phyloP scores from a whole-genome alignment of 108 stramenopile genomes.

The Pseudonitzschia pungens region DNA sequence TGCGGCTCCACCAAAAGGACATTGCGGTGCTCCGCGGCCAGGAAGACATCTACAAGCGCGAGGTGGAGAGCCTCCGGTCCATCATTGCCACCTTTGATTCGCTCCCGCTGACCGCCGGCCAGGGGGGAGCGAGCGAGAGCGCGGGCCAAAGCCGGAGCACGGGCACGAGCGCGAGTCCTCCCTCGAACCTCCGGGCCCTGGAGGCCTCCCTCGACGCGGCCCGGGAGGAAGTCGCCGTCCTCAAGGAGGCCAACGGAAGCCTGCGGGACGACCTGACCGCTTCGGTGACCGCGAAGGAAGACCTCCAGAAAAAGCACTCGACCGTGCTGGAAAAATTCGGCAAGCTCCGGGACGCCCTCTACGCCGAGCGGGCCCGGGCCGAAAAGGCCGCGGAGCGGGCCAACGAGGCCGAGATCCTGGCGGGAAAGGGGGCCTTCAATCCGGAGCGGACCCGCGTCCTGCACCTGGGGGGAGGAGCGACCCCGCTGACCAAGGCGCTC shows the following conservation, averaged over 20 bases:
- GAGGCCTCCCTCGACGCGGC: constrained; percentile 51
- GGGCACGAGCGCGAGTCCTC: not conserved
- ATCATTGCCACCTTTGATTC: constrained; percentile 69
- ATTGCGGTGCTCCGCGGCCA: constrained; percentile 44
- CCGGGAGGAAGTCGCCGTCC: constrained; percentile 51
- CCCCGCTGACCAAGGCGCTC: constrained; percentile 73
- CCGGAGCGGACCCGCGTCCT: constrained; percentile 69
- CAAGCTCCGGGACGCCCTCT: constrained; percentile 70
- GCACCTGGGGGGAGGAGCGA: constrained; percentile 72
- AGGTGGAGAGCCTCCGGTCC: constrained; percentile 58
- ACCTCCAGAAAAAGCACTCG: constrained; percentile 52
- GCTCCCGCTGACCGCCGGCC: constrained; percentile 31
- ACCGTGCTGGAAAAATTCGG: constrained; percentile 76
- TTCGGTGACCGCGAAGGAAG: constrained; percentile 34
- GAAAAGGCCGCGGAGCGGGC: constrained; percentile 68
- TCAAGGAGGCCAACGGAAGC: constrained; percentile 38
- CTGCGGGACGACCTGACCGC: constrained; percentile 27
- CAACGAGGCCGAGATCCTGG: constrained; percentile 65
- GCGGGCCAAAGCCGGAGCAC: no score
- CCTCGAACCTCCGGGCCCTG: constrained; percentile 30
- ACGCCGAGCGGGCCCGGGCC: constrained; percentile 75
- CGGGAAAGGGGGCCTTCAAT: constrained; percentile 89
- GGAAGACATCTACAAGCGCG: constrained; percentile 69
- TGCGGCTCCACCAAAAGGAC: constrained; percentile 16
- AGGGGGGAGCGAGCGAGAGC: not conserved